Evolutionary conservation across 345 rosid species (phyloP), one percentile per base, ranked within the genome.

Genomic region (Fremontodendron californicum): DNA sequence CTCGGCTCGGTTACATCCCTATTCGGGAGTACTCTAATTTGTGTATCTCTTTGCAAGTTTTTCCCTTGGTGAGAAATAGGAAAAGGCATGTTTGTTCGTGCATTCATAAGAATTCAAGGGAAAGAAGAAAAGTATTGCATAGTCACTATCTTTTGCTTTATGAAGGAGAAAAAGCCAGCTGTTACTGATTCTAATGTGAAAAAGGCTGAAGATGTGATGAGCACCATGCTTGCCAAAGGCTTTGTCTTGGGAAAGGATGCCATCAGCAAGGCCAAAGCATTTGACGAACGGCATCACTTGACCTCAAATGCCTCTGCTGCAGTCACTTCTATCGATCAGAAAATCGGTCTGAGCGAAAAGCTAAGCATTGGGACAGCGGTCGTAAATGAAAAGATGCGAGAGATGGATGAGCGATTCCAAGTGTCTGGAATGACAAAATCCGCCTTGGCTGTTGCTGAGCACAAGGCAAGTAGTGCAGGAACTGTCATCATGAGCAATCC

Each of bases 181-280:
- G 75, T 19, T 13, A 46, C 78, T 18, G 79, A 42, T 51, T 74
- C 84, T 48, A 78, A 79, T 9, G 79, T 84, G n/a, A 75, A 49
- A 71, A 89, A 78, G 85, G 90, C 89, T 43, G 90, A 86, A 81
- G 89, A 87, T 33, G 81, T 86, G 65, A 87, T 89, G n/a, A 89
- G 88, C 80, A 81, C 79, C 33, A 84, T 87, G 92, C 83, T 89
- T 27, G 89, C 90, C 16, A 83, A 78, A 78, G 90, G 92, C 25
- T 87, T 76, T 75, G 81, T 84, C 61, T 81, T 89, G 75, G 89
- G 89, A 52, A 89, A 87, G 78, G 89, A 89, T 69, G 90, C 89
- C 16, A 16, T 89, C 67, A 76, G 64, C 71, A 84, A 76, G 77
- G 88, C 86, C 60, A 89, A 82, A 71, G 46, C 87, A 15, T 77